A percentile compares a stretch with the other conserved stretches of the same genome.
These are phyloP conservation scores for Rubroboletus satanas DNA, from an alignment of 768 basidiomycete genomes.

Conservation along the genomic window DNA sequence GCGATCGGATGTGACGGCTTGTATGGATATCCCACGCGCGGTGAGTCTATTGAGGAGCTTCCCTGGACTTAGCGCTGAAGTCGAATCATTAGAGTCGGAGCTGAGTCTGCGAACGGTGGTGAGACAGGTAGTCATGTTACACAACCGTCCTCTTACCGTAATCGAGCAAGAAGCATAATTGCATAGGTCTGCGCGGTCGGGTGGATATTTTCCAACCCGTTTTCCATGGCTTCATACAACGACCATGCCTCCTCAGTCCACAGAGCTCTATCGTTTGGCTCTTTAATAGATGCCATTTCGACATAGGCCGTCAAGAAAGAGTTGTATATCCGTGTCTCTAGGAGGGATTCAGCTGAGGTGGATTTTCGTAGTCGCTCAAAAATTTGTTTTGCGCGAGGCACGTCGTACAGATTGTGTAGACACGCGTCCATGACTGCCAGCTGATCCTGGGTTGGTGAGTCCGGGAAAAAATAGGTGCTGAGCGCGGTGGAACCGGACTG, in stretches of 20 bases:
- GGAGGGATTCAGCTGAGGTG: conserved; percentile 41
- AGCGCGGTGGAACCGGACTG: conserved; percentile 35
- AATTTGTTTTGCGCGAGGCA: conserved; percentile 69
- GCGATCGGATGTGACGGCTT: conserved; percentile 55
- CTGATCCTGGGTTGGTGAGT: conserved; percentile 63
- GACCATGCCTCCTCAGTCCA: conserved; percentile 66
- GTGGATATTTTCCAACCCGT: conserved; percentile 39
- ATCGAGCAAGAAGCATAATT: conserved; percentile 57
- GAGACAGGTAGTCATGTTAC: conserved; percentile 4
- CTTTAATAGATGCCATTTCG: conserved; percentile 50
- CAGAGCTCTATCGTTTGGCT: conserved; percentile 37
- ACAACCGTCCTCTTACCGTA: conserved; percentile 39
- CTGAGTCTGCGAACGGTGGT: conserved; percentile 34
- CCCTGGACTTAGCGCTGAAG: conserved; percentile 13
- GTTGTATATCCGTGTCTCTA: conserved; percentile 54
- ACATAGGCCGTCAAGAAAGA: conserved; percentile 64
- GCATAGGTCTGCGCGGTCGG: conserved; percentile 66
- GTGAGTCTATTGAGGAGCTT: conserved; percentile 45
- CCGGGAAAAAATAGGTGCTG: conserved; percentile 55
- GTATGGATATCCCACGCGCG: conserved; percentile 46
- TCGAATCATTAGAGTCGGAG: conserved; percentile 28
- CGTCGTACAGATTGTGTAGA: conserved; percentile 68
- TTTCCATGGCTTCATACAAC: conserved; percentile 58
- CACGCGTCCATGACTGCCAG: conserved; percentile 83
- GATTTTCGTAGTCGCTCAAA: conserved; percentile 59